phyloP scores from a whole-genome alignment of 2,329 filamentous ascomycete genomes.

The Dactylonectria macrodidyma region DNA sequence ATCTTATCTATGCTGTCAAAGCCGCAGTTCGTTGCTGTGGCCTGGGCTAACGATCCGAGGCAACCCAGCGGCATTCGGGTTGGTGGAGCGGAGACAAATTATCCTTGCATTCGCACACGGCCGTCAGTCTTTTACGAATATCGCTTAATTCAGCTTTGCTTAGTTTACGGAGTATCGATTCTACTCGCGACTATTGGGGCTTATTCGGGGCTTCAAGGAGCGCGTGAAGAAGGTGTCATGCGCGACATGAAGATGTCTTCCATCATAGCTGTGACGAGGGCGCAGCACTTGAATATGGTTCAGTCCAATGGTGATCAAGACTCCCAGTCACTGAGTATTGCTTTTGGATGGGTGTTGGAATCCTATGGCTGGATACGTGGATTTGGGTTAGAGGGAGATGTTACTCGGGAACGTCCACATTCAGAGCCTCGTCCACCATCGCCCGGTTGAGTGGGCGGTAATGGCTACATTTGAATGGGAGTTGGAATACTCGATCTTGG shows the following conservation, averaged over 20 bases:
- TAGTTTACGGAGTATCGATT: constrained; percentile 42
- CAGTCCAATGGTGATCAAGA: constrained; percentile 10
- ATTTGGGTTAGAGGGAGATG: constrained; percentile 43
- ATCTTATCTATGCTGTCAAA: constrained; percentile 42
- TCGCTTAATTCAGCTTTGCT: constrained; percentile 33
- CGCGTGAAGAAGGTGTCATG: constrained; percentile 38
- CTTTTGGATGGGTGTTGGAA: constrained; percentile 39
- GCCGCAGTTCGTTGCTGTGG: constrained; percentile 41
- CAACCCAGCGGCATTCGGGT: constrained; percentile 23
- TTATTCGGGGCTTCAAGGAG: constrained; percentile 36
- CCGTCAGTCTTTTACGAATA: constrained; percentile 36
- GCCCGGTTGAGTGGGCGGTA: too few species aligned
- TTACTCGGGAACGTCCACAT: constrained; percentile 31
- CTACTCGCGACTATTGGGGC: constrained; percentile 37
- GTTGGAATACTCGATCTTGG: too few species aligned
- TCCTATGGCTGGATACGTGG: constrained; percentile 35
- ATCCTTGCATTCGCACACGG: constrained; percentile 32
- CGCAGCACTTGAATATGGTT: neutral
- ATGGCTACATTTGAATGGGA: too few species aligned
- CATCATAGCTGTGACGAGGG: constrained; percentile 43
- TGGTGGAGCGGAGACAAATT: constrained; percentile 28
- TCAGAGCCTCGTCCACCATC: too few species aligned
- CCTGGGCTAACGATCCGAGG: constrained; percentile 39
- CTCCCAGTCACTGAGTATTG: constrained; percentile 35
- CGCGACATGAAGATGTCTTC: constrained; percentile 42